Percentiles rank a stretch among this genome's conserved stretches.
Evolutionary conservation across 352 stramenopile genomes (phyloP).

Genomic region (Plasmopara viticola): DNA sequence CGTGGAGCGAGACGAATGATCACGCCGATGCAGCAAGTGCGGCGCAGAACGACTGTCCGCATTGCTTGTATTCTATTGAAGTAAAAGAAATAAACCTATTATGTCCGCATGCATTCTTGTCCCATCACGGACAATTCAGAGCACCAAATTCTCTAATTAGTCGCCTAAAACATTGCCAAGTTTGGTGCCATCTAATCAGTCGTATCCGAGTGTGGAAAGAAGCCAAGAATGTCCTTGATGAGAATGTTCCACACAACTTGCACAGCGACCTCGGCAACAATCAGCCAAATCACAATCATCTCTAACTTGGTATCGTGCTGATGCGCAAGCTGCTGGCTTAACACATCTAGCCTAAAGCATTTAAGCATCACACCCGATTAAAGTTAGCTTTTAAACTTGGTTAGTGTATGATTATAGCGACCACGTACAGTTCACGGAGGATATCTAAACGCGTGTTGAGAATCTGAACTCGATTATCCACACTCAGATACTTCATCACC

Average conservation of each 20-base stretch:
- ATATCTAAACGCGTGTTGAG: constrained; percentile 93
- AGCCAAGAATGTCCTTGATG: constrained; percentile 86
- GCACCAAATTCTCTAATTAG: too few species aligned
- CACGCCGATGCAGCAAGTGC: too few species aligned
- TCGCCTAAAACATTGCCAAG: too few species aligned
- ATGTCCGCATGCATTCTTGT: too few species aligned
- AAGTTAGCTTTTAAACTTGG: too few species aligned
- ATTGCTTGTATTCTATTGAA: too few species aligned
- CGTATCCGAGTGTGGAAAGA: constrained; percentile 59
- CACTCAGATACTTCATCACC: constrained; percentile 90
- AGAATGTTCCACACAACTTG: constrained; percentile 86
- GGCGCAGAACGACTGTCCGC: too few species aligned
- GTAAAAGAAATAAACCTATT: too few species aligned
- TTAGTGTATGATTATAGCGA: too few species aligned
- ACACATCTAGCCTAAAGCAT: constrained; percentile 77
- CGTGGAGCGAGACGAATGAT: too few species aligned
- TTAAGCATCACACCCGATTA: background rate
- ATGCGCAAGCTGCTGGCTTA: constrained; percentile 88
- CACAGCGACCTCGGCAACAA: constrained; percentile 87
- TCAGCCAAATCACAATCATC: constrained; percentile 93
- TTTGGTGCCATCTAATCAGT: constrained; percentile 19
- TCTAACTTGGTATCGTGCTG: constrained; percentile 88
- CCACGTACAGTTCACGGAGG: constrained; percentile 83
- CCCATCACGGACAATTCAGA: too few species aligned
- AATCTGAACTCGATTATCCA: constrained; percentile 89